Base-by-base conservation (phyloP, 2,329 filamentous ascomycete genomes). In the Proliferodiscus dingleyae region DNA sequence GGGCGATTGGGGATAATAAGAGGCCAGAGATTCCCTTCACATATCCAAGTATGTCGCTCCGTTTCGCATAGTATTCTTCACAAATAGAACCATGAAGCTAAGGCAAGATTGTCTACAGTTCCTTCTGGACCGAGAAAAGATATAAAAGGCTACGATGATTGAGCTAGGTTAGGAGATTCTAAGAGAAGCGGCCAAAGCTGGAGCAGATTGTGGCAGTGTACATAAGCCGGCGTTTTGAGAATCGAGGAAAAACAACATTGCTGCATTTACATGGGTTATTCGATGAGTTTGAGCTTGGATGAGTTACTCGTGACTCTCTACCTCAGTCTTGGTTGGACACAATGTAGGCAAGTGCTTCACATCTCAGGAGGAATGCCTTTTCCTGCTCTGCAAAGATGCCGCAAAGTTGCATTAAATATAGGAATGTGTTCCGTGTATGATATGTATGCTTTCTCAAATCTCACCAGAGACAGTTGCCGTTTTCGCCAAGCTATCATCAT, bases 31-130 rank as follows among this genome's bases (percentile, higher is more conserved):
- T 97, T 54, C 93, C 93, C 24, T 71, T 90, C 67, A 94, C 89
- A 65, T 98, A 97, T 74, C 93, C 93, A 50, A 80, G 91, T 97
- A 79, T 66, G 88, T 78, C 33, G 28, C n/a, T n/a, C 24, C 36
- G 22, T 30, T 19, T 16, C 16, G 18, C 19, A 2, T 45, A 16
- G 18, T n/a, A 24, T 19, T 23, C 18, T 30, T 7, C 29, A 10
- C 6, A 13, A 19, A 21, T 0, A 7, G 2, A 34, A 22, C 24
- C 19, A 13, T 4, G 8, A 4, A 30, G 43, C 46, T 19, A 45
- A n/a, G n/a, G 19, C 2, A 7, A 9, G 15, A 16, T 26, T 21
- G 28, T 39, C 29, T 36, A 13, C 21, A 57, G 54, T 55, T 37
- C 54, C 52, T 9, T 28, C 53, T 10, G 47, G 44, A 2, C 52